These are phyloP conservation scores for Scheffersomyces lignicola DNA, from an alignment of 1,139 yeast species.

Conservation along the genomic window DNA sequence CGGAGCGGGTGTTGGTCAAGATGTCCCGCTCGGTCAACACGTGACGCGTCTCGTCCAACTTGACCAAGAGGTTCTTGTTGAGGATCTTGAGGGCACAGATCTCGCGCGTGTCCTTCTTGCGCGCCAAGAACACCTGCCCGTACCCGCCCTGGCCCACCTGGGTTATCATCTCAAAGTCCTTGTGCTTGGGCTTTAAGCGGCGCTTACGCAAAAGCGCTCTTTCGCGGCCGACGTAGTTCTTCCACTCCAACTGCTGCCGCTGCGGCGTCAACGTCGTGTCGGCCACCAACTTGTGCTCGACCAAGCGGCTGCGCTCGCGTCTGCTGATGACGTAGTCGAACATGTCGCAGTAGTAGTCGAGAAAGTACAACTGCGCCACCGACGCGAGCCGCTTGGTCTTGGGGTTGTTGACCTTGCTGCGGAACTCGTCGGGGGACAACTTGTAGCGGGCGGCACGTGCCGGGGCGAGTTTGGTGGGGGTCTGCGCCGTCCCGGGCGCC, in stretches of 20 bases:
- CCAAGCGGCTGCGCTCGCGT: conserved; percentile 73
- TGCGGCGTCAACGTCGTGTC: conserved; percentile 41
- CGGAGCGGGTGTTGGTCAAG: conserved; percentile 89
- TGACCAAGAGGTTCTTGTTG: conserved; percentile 81
- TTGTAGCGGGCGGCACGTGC: too few relatives aligned
- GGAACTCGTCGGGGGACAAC: conserved; percentile 45
- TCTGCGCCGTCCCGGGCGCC: conserved; percentile 22
- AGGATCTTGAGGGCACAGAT: conserved; percentile 93
- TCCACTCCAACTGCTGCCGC: conserved; percentile 73
- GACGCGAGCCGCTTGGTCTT: conserved; percentile 86
- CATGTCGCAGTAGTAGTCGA: conserved; percentile 95
- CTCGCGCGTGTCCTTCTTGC: conserved; percentile 92
- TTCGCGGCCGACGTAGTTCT: conserved; percentile 79
- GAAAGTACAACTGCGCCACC: conserved; percentile 78
- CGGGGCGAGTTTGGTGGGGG: conserved; percentile 1
- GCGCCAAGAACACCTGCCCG: conserved; percentile 94
- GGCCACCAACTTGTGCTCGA: conserved; percentile 53
- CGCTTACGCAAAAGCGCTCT: conserved; percentile 82
- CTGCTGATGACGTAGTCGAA: conserved; percentile 89
- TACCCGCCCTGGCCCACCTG: conserved; percentile 99
- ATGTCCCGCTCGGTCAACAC: conserved; percentile 96
- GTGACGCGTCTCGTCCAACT: conserved; percentile 93
- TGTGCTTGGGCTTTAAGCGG: conserved; percentile 87
- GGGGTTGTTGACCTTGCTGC: conserved; percentile 62
- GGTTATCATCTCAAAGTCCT: conserved; percentile 93